Evolutionary conservation across 192 early-diverging fungal species (phyloP), one percentile per base, ranked within the genome.

Genomic region (Ramicandelaber brevisporus): DNA sequence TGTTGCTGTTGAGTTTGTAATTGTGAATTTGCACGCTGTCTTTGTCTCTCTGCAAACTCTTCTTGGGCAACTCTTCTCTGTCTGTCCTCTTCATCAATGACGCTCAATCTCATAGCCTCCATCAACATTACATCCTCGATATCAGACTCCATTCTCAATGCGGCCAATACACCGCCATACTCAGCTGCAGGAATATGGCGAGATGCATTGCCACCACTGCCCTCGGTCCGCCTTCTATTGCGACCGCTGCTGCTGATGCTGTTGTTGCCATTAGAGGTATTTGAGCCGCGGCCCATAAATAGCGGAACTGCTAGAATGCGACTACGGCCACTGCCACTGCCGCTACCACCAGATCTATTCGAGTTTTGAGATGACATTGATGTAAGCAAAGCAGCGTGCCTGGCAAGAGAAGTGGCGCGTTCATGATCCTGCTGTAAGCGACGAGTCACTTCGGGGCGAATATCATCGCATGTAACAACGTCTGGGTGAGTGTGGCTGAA

Each of bases 121-220:
- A 86, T 71, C 1, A 93, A 42, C 83, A 93, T 71, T 38, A 80
- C 47, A 34, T 93, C 88, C 33, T 93, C 86, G 14, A 93, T 34
- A 34, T 93, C 76, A 10, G 68, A 67, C 14, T 72, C 80, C 41
- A 80, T 71, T 13, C 69, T 48, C 70, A 84, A 70, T 0, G 70
- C 79, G 0, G 49, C 34, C 5, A 68, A 29, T 21, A 70, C 73
- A 14, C 51, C 44, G 29, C 45, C 43, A 28, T 73, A 70, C 41
- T 73, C 65, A 2, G 50, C 41, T 2, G 58, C 42, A n/a, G n/a
- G 6, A 30, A 16, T 12, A 5, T 11, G 4, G 3, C 24, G 29
- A 10, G 2, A 21, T 22, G 19, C 17, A 8, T 24, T 14, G 41
- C 40, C 29, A 33, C 9, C 9, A 30, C 22, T 8, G 29, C 36